Percentiles rank a stretch among this genome's conserved stretches.
Conservation (phyloP, 2,329 filamentous ascomycete species). For the Beauveria brongniartii region DNA sequence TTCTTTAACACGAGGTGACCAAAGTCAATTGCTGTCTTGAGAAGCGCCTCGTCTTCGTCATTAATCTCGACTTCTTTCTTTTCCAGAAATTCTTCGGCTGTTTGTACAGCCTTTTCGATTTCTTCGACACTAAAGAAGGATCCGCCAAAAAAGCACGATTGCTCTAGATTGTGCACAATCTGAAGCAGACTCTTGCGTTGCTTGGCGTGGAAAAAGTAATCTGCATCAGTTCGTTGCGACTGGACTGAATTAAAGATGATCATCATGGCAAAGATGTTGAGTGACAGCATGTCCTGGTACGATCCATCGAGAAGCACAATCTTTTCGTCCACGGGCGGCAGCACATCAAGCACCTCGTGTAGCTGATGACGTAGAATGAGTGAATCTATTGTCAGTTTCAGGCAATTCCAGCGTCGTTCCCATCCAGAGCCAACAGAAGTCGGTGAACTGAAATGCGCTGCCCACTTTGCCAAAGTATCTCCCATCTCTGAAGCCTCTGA, state of each 20-base stretch:
- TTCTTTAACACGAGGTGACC: conserved; percentile 54
- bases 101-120: conserved; percentile 55
- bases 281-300: conserved; percentile 72
- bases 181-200: conserved; percentile 59
- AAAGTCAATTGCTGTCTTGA: conserved; percentile 57
- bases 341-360: conserved; percentile 57
- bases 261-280: conserved; percentile 79
- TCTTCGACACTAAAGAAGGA: conserved; percentile 62
- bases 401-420: conserved; percentile 51
- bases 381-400: conserved; percentile 64
- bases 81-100: conserved; percentile 58
- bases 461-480: conserved; percentile 59
- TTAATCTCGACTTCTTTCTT: conserved; percentile 53
- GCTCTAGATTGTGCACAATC: conserved; percentile 69
- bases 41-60: conserved; percentile 48
- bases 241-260: conserved; percentile 82
- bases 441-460: conserved; percentile 58
- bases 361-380: conserved; percentile 74
- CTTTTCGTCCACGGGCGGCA: conserved; percentile 67
- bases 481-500: conserved; percentile 40
- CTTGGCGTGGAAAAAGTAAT: conserved; percentile 80
- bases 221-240: conserved; percentile 72
- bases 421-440: conserved; percentile 38
- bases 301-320: conserved; percentile 70
- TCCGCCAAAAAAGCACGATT: conserved; percentile 79